phyloP scores from a whole-genome alignment of 257 asterid species.

The Orobanche coerulescens region DNA sequence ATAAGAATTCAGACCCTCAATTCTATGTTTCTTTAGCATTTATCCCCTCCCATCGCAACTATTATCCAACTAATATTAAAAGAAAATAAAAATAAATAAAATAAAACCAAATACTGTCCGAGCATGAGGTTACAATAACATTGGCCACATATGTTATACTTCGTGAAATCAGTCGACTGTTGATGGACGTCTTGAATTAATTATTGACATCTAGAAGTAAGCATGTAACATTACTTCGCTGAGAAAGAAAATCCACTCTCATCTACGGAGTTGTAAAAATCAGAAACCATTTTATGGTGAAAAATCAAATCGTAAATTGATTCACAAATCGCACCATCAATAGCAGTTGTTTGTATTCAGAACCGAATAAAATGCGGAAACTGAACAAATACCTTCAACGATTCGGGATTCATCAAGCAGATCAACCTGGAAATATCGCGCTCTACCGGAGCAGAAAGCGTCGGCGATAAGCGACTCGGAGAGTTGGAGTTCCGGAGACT shows the following conservation, averaged over 20 bases:
- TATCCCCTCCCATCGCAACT: too few species aligned
- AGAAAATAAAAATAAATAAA: neutral
- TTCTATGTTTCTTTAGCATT: too few species aligned
- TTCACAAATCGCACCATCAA: too few species aligned
- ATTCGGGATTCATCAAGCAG: constrained; percentile 49
- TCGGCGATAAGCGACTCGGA: constrained; percentile 49
- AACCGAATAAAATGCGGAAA: constrained; percentile 8
- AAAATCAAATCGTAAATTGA: neutral
- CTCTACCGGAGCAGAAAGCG: constrained; percentile 62
- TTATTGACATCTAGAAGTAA: neutral
- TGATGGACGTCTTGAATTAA: neutral
- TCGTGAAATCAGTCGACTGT: neutral
- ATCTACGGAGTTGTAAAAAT: neutral
- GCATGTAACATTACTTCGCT: neutral
- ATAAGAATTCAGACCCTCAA: too few species aligned
- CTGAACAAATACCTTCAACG: constrained; percentile 35
- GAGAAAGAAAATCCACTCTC: neutral
- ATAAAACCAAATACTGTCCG: neutral
- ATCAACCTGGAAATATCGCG: constrained; percentile 59
- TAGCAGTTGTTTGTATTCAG: constrained; percentile 9
- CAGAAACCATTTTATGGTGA: neutral
- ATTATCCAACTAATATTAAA: too few species aligned
- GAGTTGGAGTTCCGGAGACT: constrained; percentile 39
- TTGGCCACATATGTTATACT: neutral
- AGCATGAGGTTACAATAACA: neutral